These are phyloP conservation scores for Chiua sp. DNA, from an alignment of 1,284 basidiomycete species.

Conservation along the genomic window DNA sequence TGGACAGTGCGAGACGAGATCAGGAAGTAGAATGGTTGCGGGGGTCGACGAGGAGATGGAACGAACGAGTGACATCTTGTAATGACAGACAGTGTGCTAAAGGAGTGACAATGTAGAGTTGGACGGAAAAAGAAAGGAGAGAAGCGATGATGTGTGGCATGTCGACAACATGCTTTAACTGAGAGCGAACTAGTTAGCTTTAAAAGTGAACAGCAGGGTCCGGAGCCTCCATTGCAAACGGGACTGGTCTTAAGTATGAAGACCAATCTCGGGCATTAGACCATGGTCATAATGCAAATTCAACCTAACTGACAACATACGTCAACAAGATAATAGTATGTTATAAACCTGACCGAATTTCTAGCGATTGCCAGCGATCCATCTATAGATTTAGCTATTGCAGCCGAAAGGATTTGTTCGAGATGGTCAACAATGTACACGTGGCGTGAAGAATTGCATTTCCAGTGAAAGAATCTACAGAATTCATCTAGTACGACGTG, in stretches of 20 bases:
- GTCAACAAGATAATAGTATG: background rate
- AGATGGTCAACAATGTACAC: background rate
- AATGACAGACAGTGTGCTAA: slow-evolving; percentile 19
- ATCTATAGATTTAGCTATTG: no score
- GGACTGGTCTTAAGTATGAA: background rate
- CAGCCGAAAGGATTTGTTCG: background rate
- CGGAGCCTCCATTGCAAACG: slow-evolving; percentile 8
- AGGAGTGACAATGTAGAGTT: slow-evolving; percentile 18
- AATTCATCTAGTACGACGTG: no score
- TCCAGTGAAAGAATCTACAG: no score
- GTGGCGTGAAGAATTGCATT: no score
- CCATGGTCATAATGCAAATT: background rate
- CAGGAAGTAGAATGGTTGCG: slow-evolving; percentile 59
- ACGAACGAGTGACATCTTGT: slow-evolving; percentile 25
- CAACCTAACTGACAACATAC: slow-evolving; percentile 1
- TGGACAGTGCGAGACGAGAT: slow-evolving; percentile 70
- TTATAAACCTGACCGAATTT: background rate
- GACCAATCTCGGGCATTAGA: background rate
- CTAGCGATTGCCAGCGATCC: background rate
- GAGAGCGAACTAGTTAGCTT: slow-evolving; percentile 18
- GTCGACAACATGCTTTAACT: slow-evolving; percentile 18
- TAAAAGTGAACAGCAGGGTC: slow-evolving; percentile 11
- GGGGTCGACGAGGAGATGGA: slow-evolving; percentile 21
- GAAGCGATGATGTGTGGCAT: background rate
- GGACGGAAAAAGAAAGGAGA: slow-evolving; percentile 2